phyloP scores from a whole-genome alignment of 768 basidiomycete genomes.

The Hericium coralloides region DNA sequence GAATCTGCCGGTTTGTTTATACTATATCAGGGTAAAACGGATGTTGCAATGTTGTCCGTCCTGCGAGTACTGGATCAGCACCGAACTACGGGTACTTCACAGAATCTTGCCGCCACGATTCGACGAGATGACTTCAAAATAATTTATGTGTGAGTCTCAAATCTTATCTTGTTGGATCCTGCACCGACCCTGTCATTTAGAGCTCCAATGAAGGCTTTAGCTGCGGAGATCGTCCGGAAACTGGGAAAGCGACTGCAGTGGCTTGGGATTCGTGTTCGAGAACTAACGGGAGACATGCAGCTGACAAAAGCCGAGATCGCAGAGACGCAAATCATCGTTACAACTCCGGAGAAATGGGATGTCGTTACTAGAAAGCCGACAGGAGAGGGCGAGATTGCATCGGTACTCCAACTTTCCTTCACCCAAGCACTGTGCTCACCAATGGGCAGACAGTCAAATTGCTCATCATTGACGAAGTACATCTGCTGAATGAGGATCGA shows the following conservation, averaged over 20 bases:
- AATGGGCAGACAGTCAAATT: conserved; percentile 71
- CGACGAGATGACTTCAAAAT: conserved; percentile 79
- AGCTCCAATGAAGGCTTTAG: conserved; percentile 97
- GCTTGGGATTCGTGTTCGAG: conserved; percentile 79
- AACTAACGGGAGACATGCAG: conserved; percentile 91
- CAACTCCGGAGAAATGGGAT: conserved; percentile 99
- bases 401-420: conserved; percentile 39
- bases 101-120: conserved; percentile 41
- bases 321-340: conserved; percentile 95
- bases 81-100: conserved; percentile 22
- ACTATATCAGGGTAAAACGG: conserved; percentile 84
- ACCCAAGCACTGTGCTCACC: neutral
- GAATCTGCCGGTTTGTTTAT: conserved; percentile 1
- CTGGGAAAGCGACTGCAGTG: conserved; percentile 83
- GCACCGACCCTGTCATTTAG: conserved; percentile 31
- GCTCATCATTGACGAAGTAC: conserved; percentile 96
- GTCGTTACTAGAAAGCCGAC: conserved; percentile 96
- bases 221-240: conserved; percentile 91
- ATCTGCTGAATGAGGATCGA: conserved; percentile 93
- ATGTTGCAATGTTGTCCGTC: conserved; percentile 91
- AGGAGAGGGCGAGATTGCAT: conserved; percentile 93
- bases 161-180: neutral
- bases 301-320: conserved; percentile 89
- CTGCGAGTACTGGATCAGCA: conserved; percentile 82
- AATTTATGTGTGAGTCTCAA: conserved; percentile 75